These are phyloP conservation scores for Pythium coloratum DNA, from an alignment of 352 stramenopile genomes.

Conservation along the genomic window DNA sequence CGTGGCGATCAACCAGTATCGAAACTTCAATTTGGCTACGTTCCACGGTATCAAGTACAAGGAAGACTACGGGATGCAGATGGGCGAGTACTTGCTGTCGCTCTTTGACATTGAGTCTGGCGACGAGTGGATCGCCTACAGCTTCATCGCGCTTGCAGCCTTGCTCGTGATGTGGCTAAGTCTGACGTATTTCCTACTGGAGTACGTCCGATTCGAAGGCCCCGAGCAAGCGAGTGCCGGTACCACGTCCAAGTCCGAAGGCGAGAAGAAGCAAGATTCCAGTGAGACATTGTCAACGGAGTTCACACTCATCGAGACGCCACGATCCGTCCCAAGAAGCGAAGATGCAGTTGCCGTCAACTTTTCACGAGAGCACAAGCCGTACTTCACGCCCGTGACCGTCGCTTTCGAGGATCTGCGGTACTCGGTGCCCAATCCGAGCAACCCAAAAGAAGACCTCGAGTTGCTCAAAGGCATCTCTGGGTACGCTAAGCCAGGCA, in stretches of 20 bases:
- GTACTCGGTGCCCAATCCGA: constrained; percentile 40
- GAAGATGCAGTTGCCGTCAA: not conserved
- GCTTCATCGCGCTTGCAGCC: constrained; percentile 22
- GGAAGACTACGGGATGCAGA: constrained; percentile 10
- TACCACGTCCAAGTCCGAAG: not conserved
- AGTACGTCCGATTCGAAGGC: constrained; percentile 34
- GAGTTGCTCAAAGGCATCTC: constrained; percentile 59
- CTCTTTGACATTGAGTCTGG: constrained; percentile 24
- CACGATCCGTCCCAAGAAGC: not conserved
- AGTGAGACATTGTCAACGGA: constrained; percentile 8
- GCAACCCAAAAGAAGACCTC: constrained; percentile 30
- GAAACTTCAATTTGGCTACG: constrained; percentile 23
- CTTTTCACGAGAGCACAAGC: not conserved
- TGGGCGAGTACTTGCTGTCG: constrained; percentile 27
- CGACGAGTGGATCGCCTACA: constrained; percentile 23
- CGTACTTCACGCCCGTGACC: constrained; percentile 28
- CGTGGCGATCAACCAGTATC: constrained; percentile 33
- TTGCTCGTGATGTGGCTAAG: constrained; percentile 32
- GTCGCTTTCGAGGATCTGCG: constrained; percentile 46
- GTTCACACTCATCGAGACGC: not conserved
- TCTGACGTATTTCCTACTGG: constrained; percentile 26
- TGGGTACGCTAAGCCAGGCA: constrained; percentile 47
- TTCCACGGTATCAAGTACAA: constrained; percentile 34
- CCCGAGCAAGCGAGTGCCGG: constrained; percentile 8
- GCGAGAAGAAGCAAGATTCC: no score